These are phyloP conservation scores for Oryza brachyantha DNA, from an alignment of 176 grass and related monocot species.

Conservation along the genomic window DNA sequence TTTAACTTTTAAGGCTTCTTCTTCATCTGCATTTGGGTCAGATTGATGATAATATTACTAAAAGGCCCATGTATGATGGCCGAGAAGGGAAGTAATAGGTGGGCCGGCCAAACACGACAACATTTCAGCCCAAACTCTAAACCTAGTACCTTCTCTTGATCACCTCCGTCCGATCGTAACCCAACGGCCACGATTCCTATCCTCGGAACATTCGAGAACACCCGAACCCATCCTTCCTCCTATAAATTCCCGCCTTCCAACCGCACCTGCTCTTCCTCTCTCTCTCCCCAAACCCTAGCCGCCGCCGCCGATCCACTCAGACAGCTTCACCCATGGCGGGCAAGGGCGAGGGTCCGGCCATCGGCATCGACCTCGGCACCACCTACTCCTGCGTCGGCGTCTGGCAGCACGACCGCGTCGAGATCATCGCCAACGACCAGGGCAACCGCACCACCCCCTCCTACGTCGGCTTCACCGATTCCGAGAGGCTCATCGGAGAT, in stretches of 20 bases:
- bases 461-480: conserved; percentile 57
- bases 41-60: too few relatives aligned
- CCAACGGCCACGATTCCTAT: neutral
- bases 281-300: conserved; percentile 27
- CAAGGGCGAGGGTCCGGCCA: conserved; percentile 61
- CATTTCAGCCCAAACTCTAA: neutral
- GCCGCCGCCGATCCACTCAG: neutral
- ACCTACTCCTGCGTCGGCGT: conserved; percentile 76
- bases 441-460: conserved; percentile 69
- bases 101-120: too few relatives aligned
- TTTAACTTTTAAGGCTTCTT: too few relatives aligned
- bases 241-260: conserved; percentile 23
- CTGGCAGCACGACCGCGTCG: conserved; percentile 76
- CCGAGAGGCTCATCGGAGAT: conserved; percentile 40
- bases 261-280: neutral
- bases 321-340: conserved; percentile 15
- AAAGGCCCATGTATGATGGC: too few relatives aligned
- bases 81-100: too few relatives aligned
- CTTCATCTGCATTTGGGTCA: too few relatives aligned
- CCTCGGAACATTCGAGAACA: conserved; percentile 22
- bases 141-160: neutral
- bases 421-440: conserved; percentile 67
- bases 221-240: neutral
- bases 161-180: neutral
- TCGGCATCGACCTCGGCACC: conserved; percentile 61